Base-by-base conservation (phyloP, 2,329 filamentous ascomycete species). In the Claviceps pazoutovae region DNA sequence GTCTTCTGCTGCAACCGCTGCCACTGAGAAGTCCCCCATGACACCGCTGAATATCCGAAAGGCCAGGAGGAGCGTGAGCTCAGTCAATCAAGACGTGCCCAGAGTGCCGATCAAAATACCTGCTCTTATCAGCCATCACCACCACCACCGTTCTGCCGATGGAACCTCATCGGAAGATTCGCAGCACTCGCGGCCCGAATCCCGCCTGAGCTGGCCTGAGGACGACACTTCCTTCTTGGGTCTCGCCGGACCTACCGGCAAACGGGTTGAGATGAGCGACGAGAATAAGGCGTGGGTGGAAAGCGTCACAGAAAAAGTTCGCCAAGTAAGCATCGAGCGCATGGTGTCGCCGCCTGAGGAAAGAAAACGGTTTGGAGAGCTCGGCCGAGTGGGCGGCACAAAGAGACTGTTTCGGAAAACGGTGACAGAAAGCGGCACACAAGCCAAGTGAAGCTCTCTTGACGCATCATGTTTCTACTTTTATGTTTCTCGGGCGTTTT, bases 211-310 rank as follows among this genome's bases (percentile, higher is more conserved):
- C 56, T 82, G 78, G 77, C 70, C 73, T 11, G 78, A 81, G 55
- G 79, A 81, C 21, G 79, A 78, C 56, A 75, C 71, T 59, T 73
- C 74, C 8, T 70, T 70, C 54, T 73, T 88, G 6, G 84, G 85
- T 5, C 78, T 89, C 48, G 84, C 84, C 0, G 86, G 86, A 0
- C 85, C 85, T 1, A 79, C 76, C 46, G 74, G 76, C 38, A 84
- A 79, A 64, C 78, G 76, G 57, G 75, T 79, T 7, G 78, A 74
- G 62, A 85, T 81, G 69, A 86, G 81, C 52, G 80, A 83, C 51
- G 83, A 89, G 66, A 87, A 84, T 61, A 74, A 80, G 53, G 81
- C 83, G 41, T 93, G 87, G 87, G 84, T 93, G 9, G 84, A 90
- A 65, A 86, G 82, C 55, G 84, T 93, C 71, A 84, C 88, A 68